Percentiles rank a stretch among this genome's conserved stretches.
Conservation (phyloP, 2,329 filamentous ascomycete species). For the Diplodia corticola region DNA sequence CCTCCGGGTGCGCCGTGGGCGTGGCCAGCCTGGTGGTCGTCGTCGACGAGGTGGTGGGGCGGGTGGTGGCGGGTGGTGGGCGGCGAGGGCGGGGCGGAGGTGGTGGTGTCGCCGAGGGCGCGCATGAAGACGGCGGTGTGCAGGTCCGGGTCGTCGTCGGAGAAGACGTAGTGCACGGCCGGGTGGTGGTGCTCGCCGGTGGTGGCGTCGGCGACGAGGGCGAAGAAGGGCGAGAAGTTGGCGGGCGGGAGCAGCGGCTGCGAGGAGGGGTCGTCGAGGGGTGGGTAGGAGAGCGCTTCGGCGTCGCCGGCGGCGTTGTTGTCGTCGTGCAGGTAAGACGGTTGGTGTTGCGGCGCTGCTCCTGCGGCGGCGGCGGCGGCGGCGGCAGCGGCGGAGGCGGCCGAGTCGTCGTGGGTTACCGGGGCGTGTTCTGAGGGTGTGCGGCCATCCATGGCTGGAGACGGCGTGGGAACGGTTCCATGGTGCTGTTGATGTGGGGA, state of each 20-base stretch:
- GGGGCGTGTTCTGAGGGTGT: background rate
- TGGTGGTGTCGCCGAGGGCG: slow-evolving; percentile 51
- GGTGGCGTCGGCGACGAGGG: slow-evolving; percentile 75
- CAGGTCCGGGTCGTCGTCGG: slow-evolving; percentile 81
- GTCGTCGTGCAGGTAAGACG: background rate
- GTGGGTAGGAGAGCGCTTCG: slow-evolving; percentile 11
- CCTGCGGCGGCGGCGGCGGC: background rate
- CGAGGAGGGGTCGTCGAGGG: background rate
- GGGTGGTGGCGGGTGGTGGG: slow-evolving; percentile 12
- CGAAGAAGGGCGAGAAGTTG: slow-evolving; percentile 77
- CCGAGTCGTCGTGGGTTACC: background rate
- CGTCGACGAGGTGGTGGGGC: slow-evolving; percentile 33
- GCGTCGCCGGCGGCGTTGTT: slow-evolving; percentile 16
- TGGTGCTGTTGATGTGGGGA: slow-evolving; percentile 13
- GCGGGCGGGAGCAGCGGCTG: slow-evolving; percentile 17
- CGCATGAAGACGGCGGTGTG: slow-evolving; percentile 66
- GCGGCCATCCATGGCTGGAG: background rate
- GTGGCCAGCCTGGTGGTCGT: slow-evolving; percentile 26
- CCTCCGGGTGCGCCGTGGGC: too few relatives aligned
- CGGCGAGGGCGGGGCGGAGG: slow-evolving; percentile 31
- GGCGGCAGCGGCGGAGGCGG: background rate
- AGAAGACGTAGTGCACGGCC: slow-evolving; percentile 87
- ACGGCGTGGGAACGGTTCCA: background rate
- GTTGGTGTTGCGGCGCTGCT: background rate
- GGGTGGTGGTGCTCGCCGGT: slow-evolving; percentile 78